Base-by-base conservation (phyloP, 2,329 filamentous ascomycete species). In the Ophiobolus disseminans region DNA sequence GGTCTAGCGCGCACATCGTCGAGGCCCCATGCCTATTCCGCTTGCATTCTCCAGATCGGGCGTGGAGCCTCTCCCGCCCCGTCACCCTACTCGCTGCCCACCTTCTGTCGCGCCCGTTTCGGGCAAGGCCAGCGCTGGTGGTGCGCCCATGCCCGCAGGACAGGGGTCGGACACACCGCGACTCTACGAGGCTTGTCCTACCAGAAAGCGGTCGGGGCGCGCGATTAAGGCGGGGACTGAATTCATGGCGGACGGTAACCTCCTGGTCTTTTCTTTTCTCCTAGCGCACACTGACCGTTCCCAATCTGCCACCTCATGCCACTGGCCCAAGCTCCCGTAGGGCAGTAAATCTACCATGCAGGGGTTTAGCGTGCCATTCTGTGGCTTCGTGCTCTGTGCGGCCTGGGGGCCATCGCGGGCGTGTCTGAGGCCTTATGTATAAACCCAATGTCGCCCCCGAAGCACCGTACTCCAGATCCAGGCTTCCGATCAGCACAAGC, bases 381-480 rank as follows among this genome's bases (percentile, higher is more conserved):
- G 60, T 69, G 63, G 65, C 66, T 65, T 62, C 53, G 65, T 61
- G 60, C 64, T 58, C 61, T 55, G 56, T 60, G 59, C 55, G 56
- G 49, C 45, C 56, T 65, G 68, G 67, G 62, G 65, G 62, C 65
- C 58, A 62, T 62, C 39, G 51, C 54, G 35, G 60, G 54, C 49
- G 39, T 57, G 48, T 57, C 58, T 53, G 39, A 53, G 55, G 50
- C 58, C 55, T 71, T 60, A 58, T 72, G 68, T 68, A 71, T 72
- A 72, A 71, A 61, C 62, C 44, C 57, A 56, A 66, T 57, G 68
- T 70, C 67, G 67, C 68, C 69, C 68, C 70, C 63, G 51, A 63
- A 53, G 41, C 53, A 59, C 55, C 41, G 31, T 51, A 40, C 30
- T 42, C 46, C 54, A 64, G 50, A 40, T 65, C 68, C 68, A 72